Evolutionary conservation across 2,329 filamentous ascomycete genomes (phyloP), one percentile per base, ranked within the genome.

Genomic region (Colletotrichum musicola): DNA sequence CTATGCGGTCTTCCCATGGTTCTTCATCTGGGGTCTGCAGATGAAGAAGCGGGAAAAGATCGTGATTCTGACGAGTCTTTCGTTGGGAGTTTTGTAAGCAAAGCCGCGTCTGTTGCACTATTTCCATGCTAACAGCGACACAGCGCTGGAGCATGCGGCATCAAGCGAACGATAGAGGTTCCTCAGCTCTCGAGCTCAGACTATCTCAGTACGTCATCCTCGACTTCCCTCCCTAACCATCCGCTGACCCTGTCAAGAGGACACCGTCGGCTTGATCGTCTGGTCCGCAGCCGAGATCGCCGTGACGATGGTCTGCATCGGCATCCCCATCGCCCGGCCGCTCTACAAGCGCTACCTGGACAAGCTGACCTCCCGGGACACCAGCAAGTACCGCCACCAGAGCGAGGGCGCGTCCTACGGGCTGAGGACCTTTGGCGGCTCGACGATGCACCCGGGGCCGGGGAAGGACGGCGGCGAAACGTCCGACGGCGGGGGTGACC

Each of bases 1-100:
- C 51, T 81, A 79, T 13, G 80, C 79, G 42, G 64, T 75, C 0
- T 80, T 83, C 5, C 82, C 82, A 0, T 84, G 82, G 80, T 73
- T 82, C 4, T 78, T 83, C 10, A 77, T 82, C 22, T 82, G 80
- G 80, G 68, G 70, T 2, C 64, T 83, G 59, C 76, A 81, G 53
- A 83, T 77, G 55, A 73, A 76, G 9, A 75, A 64, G 4, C 72
- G 75, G 0, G 75, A 81, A 27, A 82, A 82, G 73, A 71, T 81
- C 4, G 79, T 77, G 30, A 76, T 82, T 55, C 79, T 75, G 2
- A 74, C 74, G 30, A 79, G 78, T 35, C 81, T 82, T 40, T 68
- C 75, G 12, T 35, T 82, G 4, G 80, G 78, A 64, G 67, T 78
- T 16, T 74, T 80, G 79, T 81, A 78, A 67, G 75, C n/a, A n/a